Percentiles rank a stretch among this genome's conserved stretches.
Evolutionary conservation across 371 early-diverging fungal species (phyloP).

Genomic region (Coemansia linderi): DNA sequence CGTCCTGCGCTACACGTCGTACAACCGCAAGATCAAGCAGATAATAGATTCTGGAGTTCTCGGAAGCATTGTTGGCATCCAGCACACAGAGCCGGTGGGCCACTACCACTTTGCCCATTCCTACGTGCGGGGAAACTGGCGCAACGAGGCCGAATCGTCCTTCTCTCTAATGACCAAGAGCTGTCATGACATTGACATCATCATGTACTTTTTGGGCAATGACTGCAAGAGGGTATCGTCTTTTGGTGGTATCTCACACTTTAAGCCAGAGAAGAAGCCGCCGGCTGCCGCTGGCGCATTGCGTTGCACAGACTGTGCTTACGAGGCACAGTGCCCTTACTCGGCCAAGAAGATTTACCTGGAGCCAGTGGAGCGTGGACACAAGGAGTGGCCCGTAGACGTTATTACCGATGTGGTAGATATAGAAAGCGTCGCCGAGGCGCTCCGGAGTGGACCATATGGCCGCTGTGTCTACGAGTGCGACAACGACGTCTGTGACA

Average conservation of each 20-base stretch:
- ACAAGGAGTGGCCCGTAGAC: conserved; percentile 56
- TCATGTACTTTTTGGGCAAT: conserved; percentile 35
- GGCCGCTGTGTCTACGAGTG: conserved; percentile 65
- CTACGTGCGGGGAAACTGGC: conserved; percentile 66
- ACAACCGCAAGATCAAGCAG: conserved; percentile 57
- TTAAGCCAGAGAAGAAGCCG: conserved; percentile 59
- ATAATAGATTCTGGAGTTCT: conserved; percentile 56
- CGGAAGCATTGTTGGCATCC: conserved; percentile 60
- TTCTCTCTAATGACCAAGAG: conserved; percentile 63
- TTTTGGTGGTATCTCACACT: conserved; percentile 62
- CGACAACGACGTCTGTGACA: conserved; percentile 66
- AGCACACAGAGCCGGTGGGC: conserved; percentile 63
- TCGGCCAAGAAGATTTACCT: conserved; percentile 61
- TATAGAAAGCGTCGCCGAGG: conserved; percentile 55
- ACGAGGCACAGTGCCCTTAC: conserved; percentile 58
- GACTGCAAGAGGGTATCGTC: conserved; percentile 49
- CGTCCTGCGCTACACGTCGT: conserved; percentile 60
- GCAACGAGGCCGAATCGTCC: conserved; percentile 53
- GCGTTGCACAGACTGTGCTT: conserved; percentile 56
- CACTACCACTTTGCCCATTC: conserved; percentile 61
- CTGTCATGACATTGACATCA: conserved; percentile 56
- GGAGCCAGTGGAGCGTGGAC: conserved; percentile 42
- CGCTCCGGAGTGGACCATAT: conserved; percentile 58
- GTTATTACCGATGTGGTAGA: conserved; percentile 52
- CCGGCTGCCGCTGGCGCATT: conserved; percentile 56